phyloP scores from a whole-genome alignment of 352 stramenopile genomes.

The Sclerospora graminicola region DNA sequence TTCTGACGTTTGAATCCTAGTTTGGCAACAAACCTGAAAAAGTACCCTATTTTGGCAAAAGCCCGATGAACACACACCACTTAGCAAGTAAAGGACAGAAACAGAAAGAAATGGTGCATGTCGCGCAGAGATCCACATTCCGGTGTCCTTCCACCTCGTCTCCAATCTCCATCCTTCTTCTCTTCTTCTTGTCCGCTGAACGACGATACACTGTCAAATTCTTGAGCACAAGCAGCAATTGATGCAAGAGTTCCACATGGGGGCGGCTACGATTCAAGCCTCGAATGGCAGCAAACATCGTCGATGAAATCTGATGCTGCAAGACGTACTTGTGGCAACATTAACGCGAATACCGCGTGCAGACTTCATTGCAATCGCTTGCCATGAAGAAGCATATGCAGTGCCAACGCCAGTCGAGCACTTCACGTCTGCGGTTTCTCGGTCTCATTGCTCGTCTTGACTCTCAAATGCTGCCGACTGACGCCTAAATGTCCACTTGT shows the following conservation, averaged over 20 bases:
- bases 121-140: slow-evolving; percentile 62
- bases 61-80: no score
- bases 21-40: no score
- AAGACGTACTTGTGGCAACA: slow-evolving; percentile 89
- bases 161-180: slow-evolving; percentile 6
- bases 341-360: slow-evolving; percentile 84
- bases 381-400: slow-evolving; percentile 64
- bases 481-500: no score
- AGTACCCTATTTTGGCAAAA: no score
- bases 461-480: slow-evolving; percentile 9
- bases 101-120: slow-evolving; percentile 74
- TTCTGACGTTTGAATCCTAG: no score
- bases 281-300: slow-evolving; percentile 88
- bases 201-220: slow-evolving; percentile 82
- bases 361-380: slow-evolving; percentile 88
- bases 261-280: slow-evolving; percentile 92
- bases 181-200: slow-evolving; percentile 31
- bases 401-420: slow-evolving; percentile 48
- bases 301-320: slow-evolving; percentile 71
- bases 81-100: no score
- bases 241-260: slow-evolving; percentile 91
- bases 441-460: slow-evolving; percentile 11
- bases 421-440: slow-evolving; percentile 46
- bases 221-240: slow-evolving; percentile 67
- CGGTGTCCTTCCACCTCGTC: slow-evolving; percentile 30